Conservation (phyloP, 2,329 filamentous ascomycete genomes). For the Ophiostoma populinum region DNA sequence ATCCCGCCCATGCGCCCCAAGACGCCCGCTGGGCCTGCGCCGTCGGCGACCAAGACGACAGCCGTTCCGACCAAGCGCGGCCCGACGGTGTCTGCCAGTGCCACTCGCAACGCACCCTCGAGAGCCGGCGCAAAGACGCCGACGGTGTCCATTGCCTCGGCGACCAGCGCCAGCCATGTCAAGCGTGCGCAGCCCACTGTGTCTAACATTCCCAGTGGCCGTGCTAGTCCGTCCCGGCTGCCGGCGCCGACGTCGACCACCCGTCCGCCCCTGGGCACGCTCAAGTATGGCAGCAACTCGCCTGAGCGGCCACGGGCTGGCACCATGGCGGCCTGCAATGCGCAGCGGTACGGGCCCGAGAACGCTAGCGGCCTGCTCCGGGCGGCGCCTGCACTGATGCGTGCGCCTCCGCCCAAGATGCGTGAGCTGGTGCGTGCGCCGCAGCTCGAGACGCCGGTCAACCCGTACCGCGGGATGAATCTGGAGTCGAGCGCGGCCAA, state of each 20-base stretch:
- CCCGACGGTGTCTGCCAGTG: conserved; percentile 8
- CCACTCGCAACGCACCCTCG: conserved; percentile 15
- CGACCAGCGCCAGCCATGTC: conserved; percentile 14
- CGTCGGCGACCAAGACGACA: conserved; percentile 5
- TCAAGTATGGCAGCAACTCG: conserved; percentile 60
- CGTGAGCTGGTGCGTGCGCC: conserved; percentile 48
- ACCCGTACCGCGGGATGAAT: conserved; percentile 30
- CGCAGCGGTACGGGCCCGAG: conserved; percentile 7
- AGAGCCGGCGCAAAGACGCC: conserved; percentile 37
- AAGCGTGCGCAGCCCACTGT: conserved; percentile 17
- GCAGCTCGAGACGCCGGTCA: conserved; percentile 32
- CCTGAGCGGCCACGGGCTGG: conserved; percentile 47
- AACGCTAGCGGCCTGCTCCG: conserved; percentile 29
- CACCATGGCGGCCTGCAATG: conserved; percentile 23
- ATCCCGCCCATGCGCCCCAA: conserved; percentile 51
- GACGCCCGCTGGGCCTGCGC: conserved; percentile 45
- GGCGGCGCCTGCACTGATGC: conserved; percentile 34
- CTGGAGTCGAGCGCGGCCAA: conserved; percentile 32
- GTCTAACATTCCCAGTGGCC: conserved; percentile 14
- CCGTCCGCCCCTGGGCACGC: conserved; percentile 49
- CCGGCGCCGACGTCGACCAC: conserved; percentile 22
- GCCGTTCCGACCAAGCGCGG: conserved; percentile 8
- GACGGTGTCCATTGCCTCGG: conserved; percentile 29
- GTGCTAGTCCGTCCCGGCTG: conserved; percentile 48
- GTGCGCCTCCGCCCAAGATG: conserved; percentile 81